These are phyloP conservation scores for Panaeolus cyanescens DNA, from an alignment of 768 basidiomycete species.

Conservation along the genomic window DNA sequence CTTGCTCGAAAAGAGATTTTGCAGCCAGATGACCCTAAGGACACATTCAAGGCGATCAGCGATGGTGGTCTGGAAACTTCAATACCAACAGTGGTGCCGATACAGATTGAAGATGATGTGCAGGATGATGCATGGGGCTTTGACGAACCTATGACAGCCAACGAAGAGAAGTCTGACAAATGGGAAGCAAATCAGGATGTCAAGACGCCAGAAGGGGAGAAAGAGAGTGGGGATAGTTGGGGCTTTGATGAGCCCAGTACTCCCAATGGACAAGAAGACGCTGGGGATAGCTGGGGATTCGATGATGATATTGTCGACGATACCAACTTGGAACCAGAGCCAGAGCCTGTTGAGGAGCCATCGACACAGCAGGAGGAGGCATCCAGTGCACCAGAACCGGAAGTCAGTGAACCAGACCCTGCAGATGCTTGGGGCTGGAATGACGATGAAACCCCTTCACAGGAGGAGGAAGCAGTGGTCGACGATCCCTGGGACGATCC, in stretches of 20 bases:
- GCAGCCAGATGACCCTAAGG: conserved; percentile 34
- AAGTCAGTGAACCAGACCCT: conserved; percentile 13
- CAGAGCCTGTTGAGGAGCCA: conserved; percentile 8
- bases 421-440: conserved; percentile 80
- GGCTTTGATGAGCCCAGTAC: conserved; percentile 46
- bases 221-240: conserved; percentile 45
- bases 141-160: conserved; percentile 26
- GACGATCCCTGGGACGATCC: conserved; percentile 67
- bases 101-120: conserved; percentile 34
- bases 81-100: conserved; percentile 29
- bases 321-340: conserved; percentile 14
- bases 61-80: conserved; percentile 32
- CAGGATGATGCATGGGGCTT: conserved; percentile 38
- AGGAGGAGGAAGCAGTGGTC: conserved; percentile 33
- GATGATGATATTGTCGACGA: conserved; percentile 44
- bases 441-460: conserved; percentile 45
- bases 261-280: conserved; percentile 20
- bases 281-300: conserved; percentile 53
- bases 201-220: conserved; percentile 16
- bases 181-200: conserved; percentile 24
- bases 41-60: conserved; percentile 44
- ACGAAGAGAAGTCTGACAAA: conserved; percentile 27
- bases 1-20: conserved; percentile 57
- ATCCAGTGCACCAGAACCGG: not conserved
- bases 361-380: not conserved